Base-by-base conservation (phyloP, 2,329 filamentous ascomycete species). In the Sporothrix sp. region DNA sequence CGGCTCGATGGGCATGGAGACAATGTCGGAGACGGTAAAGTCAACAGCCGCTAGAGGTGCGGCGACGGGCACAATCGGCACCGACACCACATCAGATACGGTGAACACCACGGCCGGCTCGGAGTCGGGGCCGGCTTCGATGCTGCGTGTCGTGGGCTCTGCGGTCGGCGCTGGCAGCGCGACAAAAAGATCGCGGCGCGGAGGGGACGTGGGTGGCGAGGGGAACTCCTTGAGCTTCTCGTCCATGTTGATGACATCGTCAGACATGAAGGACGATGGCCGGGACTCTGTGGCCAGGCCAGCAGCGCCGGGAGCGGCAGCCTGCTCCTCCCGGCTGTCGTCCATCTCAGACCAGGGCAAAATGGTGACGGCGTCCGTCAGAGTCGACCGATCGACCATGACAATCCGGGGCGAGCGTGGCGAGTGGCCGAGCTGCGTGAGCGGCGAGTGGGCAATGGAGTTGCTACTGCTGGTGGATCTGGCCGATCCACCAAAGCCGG, bases 311-410 rank as follows among this genome's bases (percentile, higher is more conserved):
- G 23, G 10, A 13, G n/a, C 20, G 14, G 13, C 16, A n/a, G n/a
- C n/a, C n/a, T n/a, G n/a, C n/a, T 50, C 20, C 11, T 28, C 23
- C 9, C 39, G 33, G 25, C 21, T 30, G 14, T 56, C 51, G 1
- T 54, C 51, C 3, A 48, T 45, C 25, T 52, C 50, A 2, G 51
- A 42, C 56, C 51, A 54, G 1, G 60, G 54, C 28, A 52, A 37
- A 20, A 73, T 64, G 35, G 68, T 68, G 52, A 80, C 66, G 1
- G 76, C 72, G 7, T 83, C 79, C 0, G 79, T 82, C 74, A 83
- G 81, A 58, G 73, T 75, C 23, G 73, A 70, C 32, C 70, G 74
- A 55, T 83, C 78, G 9, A 81, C 71, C 78, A 82, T 83, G 28
- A 73, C 67, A 8, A 70, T 62, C 60, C 65, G 74, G 13, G 75